A percentile compares a stretch with the other conserved stretches of the same genome.
Conservation (phyloP, 1,139 yeast genomes). For the Insectozyma bohioensis region DNA sequence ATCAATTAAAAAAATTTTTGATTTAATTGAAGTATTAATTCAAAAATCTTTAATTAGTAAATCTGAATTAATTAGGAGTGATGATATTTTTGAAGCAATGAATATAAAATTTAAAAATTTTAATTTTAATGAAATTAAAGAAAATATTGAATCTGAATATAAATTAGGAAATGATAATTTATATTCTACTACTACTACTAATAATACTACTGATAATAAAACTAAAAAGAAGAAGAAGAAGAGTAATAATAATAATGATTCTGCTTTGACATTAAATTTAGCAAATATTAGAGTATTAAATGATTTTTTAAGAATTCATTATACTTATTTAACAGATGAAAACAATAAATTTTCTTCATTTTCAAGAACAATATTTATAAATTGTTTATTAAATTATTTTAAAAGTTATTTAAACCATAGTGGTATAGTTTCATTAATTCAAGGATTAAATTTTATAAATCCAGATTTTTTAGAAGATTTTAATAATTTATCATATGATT, state of each 20-base stretch:
- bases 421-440: constrained; percentile 27
- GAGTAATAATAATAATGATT: constrained; percentile 18
- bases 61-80: constrained; percentile 18
- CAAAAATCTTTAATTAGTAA: constrained; percentile 13
- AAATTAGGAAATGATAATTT: too few relatives aligned
- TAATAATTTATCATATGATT: constrained; percentile 30
- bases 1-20: constrained; percentile 30
- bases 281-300: constrained; percentile 29
- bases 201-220: too few relatives aligned
- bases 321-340: too few relatives aligned
- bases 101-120: constrained; percentile 31
- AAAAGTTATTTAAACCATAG: constrained; percentile 36
- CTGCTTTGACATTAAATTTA: too few relatives aligned
- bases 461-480: constrained; percentile 18
- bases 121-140: constrained; percentile 24
- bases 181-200: too few relatives aligned
- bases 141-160: too few relatives aligned
- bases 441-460: constrained; percentile 20
- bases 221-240: constrained; percentile 20
- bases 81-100: constrained; percentile 32
- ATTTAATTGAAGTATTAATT: constrained; percentile 31
- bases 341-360: too few relatives aligned
- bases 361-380: constrained; percentile 32
- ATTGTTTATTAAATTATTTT: constrained; percentile 40
- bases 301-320: constrained; percentile 25